These are phyloP conservation scores for Paspalum vaginatum DNA, from an alignment of 176 grass and related monocot genomes.

Conservation along the genomic window DNA sequence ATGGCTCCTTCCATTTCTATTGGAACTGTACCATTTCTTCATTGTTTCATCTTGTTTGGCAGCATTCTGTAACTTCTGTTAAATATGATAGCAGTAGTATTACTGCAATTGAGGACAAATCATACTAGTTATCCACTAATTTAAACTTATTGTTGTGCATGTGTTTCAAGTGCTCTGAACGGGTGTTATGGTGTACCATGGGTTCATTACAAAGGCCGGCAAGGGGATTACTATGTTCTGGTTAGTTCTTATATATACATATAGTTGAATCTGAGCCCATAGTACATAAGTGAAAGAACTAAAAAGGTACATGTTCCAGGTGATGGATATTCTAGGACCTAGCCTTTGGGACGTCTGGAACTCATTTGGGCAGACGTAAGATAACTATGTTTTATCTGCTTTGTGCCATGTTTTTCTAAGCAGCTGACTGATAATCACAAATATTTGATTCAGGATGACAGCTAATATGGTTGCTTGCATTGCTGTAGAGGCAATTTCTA, in stretches of 20 bases:
- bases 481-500: conserved; percentile 94
- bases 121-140: conserved; percentile 10
- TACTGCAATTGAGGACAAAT: conserved; percentile 10
- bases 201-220: conserved; percentile 97
- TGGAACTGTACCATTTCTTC: neutral
- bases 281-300: neutral
- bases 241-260: conserved; percentile 48
- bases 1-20: neutral
- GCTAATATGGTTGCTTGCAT: conserved; percentile 94
- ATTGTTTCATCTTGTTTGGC: conserved; percentile 1
- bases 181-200: conserved; percentile 92
- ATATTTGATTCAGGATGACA: conserved; percentile 73
- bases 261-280: neutral
- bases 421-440: conserved; percentile 13
- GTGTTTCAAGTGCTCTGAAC: conserved; percentile 72
- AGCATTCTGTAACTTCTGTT: conserved; percentile 16
- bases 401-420: conserved; percentile 34
- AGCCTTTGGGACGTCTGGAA: conserved; percentile 99
- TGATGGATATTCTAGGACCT: conserved; percentile 97
- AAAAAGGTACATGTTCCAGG: conserved; percentile 58
- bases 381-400: conserved; percentile 28
- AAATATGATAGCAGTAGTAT: conserved; percentile 10
- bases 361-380: conserved; percentile 91
- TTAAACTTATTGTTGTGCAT: conserved; percentile 42
- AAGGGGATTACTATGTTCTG: conserved; percentile 93